Evolutionary conservation across 2,329 filamentous ascomycete species (phyloP).

Genomic region (Colletotrichum tabaci): DNA sequence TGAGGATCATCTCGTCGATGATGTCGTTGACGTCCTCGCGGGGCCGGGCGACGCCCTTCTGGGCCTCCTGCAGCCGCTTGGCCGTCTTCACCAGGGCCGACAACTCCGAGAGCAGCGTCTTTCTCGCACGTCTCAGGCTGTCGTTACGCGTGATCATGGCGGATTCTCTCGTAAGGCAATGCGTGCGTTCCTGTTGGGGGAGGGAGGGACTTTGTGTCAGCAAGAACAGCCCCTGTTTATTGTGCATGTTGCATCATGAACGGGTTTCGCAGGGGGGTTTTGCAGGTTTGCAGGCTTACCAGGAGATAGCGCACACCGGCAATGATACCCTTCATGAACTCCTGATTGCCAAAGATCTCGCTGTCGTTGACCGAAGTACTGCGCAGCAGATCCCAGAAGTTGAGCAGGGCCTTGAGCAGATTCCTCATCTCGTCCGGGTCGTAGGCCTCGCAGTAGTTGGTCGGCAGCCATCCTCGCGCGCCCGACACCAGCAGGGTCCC

Average conservation of each 20-base stretch:
- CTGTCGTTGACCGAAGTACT: conserved; percentile 83
- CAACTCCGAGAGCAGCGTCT: conserved; percentile 89
- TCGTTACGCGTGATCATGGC: conserved; percentile 82
- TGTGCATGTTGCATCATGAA: no score
- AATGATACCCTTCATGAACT: conserved; percentile 94
- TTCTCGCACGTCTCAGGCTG: conserved; percentile 83
- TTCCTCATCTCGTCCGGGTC: conserved; percentile 89
- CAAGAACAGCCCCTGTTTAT: not conserved
- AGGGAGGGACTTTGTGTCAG: conserved; percentile 2
- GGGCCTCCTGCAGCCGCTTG: conserved; percentile 85
- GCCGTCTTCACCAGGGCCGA: conserved; percentile 91
- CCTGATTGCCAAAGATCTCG: conserved; percentile 88
- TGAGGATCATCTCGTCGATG: conserved; percentile 92
- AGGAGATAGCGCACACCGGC: conserved; percentile 92
- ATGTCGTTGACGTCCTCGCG: conserved; percentile 78
- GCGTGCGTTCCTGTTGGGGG: conserved; percentile 80
- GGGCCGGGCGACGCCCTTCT: conserved; percentile 64
- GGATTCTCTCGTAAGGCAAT: conserved; percentile 89
- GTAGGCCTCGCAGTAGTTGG: conserved; percentile 97
- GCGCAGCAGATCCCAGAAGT: conserved; percentile 92
- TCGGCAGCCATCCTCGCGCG: conserved; percentile 93
- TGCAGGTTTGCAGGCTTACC: conserved; percentile 66
- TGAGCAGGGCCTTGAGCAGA: conserved; percentile 86
- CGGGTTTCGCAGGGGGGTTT: no score
- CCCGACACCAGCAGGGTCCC: conserved; percentile 90